Base-by-base conservation (phyloP, 2,329 filamentous ascomycete genomes). In the Rhynchosporium agropyri region DNA sequence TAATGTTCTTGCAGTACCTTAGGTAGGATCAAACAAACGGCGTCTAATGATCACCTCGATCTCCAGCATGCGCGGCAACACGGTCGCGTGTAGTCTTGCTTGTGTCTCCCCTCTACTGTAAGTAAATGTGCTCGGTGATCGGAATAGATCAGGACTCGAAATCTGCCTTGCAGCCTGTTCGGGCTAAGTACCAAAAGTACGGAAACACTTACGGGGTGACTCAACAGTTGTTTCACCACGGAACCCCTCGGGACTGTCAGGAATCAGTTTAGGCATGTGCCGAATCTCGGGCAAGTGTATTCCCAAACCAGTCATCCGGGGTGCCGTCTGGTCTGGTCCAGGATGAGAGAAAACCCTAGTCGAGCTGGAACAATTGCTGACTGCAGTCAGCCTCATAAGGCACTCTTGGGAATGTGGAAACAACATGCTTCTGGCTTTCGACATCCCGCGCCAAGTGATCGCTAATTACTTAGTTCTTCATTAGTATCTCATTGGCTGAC, bases 351-450 rank as follows among this genome's bases (percentile, higher is more conserved):
- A 49, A 53, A 46, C 45, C 58, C 58, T 60, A 46, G 58, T 53
- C 58, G 38, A 58, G 54, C 53, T 58, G 51, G 60, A 62, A 36
- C 62, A 60, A 31, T 42, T 40, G 51, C 51, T 60, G 49, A 58
- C 60, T 45, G 50, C 63, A 63, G 56, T 60, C 61, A 58, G 60
- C 56, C 61, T 60, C 55, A 59, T 33, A 40, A 58, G 62, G 62
- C 62, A 51, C 49, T 46, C 56, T 58, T 45, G 54, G 46, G 38
- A 51, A 36, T 29, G 45, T 6, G n/a, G 33, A 29, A 40, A n/a
- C 7, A 40, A n/a, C 7, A 20, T 20, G 9, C 26, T 28, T 33
- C 28, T 29, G 36, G 42, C 45, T 13, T 43, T 48, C 29, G 43
- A 57, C 48, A 48, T 40, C 36, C 60, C 58, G 36, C 51, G 58